These are phyloP conservation scores for Psilocybe tampanensis DNA, from an alignment of 768 basidiomycete species.

Conservation along the genomic window DNA sequence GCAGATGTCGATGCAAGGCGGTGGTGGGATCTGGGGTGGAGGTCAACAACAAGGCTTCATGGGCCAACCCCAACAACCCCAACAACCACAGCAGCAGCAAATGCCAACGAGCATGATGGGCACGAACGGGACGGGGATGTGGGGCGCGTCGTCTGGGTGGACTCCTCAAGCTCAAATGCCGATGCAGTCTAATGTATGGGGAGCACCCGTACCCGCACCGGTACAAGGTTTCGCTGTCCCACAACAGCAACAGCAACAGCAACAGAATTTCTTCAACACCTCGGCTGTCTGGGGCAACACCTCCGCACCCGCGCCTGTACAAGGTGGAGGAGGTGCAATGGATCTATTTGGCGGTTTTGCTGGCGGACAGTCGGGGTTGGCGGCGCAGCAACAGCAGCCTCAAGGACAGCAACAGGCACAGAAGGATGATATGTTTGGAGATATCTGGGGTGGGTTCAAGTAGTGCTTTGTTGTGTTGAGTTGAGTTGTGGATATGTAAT, in stretches of 20 bases:
- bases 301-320: conserved; percentile 7
- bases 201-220: no score
- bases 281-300: conserved; percentile 60
- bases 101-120: conserved; percentile 3
- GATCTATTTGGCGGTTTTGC: background rate
- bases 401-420: conserved; percentile 40
- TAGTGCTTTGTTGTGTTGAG: no score
- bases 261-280: conserved; percentile 45
- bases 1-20: conserved; percentile 26
- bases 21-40: no score
- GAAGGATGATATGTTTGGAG: conserved; percentile 81
- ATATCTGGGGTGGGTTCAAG: conserved; percentile 86
- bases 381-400: no score
- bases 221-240: no score
- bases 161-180: no score
- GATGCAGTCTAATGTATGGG: no score
- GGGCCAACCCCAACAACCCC: conserved; percentile 18
- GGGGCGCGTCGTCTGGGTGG: conserved; percentile 40
- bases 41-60: background rate
- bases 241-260: no score
- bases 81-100: background rate
- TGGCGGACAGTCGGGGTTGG: background rate
- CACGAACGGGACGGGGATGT: conserved; percentile 45
- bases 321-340: background rate
- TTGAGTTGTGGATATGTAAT: no score